Conservation (phyloP, 345 rosid genomes). For the Rhizophora apiculata region DNA sequence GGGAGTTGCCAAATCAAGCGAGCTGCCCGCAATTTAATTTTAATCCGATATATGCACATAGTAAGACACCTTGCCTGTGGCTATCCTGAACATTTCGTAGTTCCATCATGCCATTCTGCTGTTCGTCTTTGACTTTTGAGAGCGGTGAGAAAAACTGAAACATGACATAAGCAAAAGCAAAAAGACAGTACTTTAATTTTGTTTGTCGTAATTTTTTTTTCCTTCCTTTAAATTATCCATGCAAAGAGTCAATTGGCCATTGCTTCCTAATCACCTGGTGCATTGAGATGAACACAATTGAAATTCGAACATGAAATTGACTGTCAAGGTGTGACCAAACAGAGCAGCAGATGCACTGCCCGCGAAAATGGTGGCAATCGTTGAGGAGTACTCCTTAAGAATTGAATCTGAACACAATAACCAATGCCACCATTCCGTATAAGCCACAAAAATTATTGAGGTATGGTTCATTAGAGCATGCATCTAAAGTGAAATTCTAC, state of each 20-base stretch:
- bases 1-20: background rate
- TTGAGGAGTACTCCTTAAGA: constrained; percentile 95
- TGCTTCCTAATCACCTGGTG: constrained; percentile 64
- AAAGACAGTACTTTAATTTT: constrained; percentile 2
- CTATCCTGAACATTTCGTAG: constrained; percentile 39
- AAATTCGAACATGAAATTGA: constrained; percentile 85
- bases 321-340: constrained; percentile 88
- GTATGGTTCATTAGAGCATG: constrained; percentile 6
- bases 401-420: constrained; percentile 72
- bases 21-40: too few relatives aligned
- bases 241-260: background rate
- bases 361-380: constrained; percentile 95
- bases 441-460: background rate
- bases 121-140: constrained; percentile 77
- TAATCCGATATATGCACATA: background rate
- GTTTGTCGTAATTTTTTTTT: background rate
- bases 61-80: constrained; percentile 40
- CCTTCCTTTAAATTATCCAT: background rate
- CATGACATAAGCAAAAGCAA: constrained; percentile 2
- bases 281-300: constrained; percentile 94
- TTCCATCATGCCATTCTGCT: constrained; percentile 56
- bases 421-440: constrained; percentile 17
- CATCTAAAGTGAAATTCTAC: background rate
- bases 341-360: constrained; percentile 89
- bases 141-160: constrained; percentile 83